Base-by-base conservation (phyloP, 2,329 filamentous ascomycete species). In the Penicillium palitans region DNA sequence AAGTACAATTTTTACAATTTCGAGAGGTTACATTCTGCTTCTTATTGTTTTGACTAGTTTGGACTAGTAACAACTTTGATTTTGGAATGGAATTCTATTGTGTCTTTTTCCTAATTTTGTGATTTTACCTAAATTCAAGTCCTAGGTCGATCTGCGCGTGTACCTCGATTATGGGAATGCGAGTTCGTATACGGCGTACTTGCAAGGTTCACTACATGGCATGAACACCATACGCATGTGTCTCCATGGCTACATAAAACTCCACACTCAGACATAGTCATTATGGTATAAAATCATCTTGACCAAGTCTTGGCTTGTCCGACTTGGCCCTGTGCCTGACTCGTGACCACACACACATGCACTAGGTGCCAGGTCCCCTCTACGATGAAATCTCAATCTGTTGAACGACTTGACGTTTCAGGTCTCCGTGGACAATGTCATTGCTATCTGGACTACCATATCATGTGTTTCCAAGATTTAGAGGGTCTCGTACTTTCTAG, bases 371-470 rank as follows among this genome's bases (percentile, higher is more conserved):
- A 29, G 40, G 50, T 7, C 24, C 40, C 15, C 27, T 44, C 39
- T 42, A 12, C 51, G 51, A 53, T 53, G 51, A 47, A 47, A 53
- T 53, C 17, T 5, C 29, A 53, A 53, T 53, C 12, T 37, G 40
- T 17, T 37, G 51, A 27, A 35, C 39, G 15, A 52, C 40, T 10
- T 10, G 29, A 19, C 29, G 29, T 52, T 46, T 52, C 50, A 35
- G 8, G 21, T 53, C 17, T 15, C 21, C 15, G 15, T n/a, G 4
- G 21, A 33, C 27, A 19, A 42, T 33, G 3, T 37, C 41, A 29
- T 47, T 53, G 2, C 17, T 9, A 53, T 35, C 7, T 37, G 29
- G 24, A 53, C 40, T 19, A 27, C 31, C 21, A 15, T 12, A 31
- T 21, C 27, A 52, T 46, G 40, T 47, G 19, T 37, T 21, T 19